Base-by-base conservation (phyloP, 2,329 filamentous ascomycete genomes). In the Curvularia eragrostidis region DNA sequence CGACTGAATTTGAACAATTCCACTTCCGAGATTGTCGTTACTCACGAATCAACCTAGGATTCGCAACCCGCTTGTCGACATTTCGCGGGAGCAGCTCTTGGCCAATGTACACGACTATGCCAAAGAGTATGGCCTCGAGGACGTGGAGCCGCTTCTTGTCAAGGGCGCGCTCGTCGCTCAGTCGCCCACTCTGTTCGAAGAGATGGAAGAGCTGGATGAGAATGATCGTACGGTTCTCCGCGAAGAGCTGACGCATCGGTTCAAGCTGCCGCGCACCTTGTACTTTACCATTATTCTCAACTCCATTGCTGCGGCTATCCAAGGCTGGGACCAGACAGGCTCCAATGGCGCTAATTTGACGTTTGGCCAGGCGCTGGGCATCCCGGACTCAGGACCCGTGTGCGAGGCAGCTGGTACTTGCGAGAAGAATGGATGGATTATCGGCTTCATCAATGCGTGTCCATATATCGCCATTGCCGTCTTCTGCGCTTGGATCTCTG, bases 281-380 rank as follows among this genome's bases (percentile, higher is more conserved):
- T 88, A 87, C 73, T 79, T 88, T 53, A 90, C 88, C 51, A 87
- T 91, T 61, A 77, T 86, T 7, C 84, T 86, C 34, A 89, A 87
- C 71, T 90, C 88, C 10, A 85, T 91, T 53, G 87, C 86, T 39
- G 88, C 88, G 5, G 87, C 87, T n/a, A 87, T 90, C 26, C 76
- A 80, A 32, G 86, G 87, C 19, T 89, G 87, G 87, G 87, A 89
- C 65, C 86, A 88, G 72, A 88, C 86, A 5, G 69, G 66, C 4
- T 70, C 68, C n/a, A 71, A 74, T 51, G 75, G 74, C 36, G 86
- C 87, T 36, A 89, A 86, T 61, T 77, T 89, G 61, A 82, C 83
- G 52, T 89, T 89, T 63, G 85, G 85, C 0, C 58, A 72, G 0
- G 62, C 67, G 0, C 68, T 74, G 32, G 68, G 70, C 28, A 73